phyloP scores from a whole-genome alignment of 306 rosid genomes.

The Corylus avellana region DNA sequence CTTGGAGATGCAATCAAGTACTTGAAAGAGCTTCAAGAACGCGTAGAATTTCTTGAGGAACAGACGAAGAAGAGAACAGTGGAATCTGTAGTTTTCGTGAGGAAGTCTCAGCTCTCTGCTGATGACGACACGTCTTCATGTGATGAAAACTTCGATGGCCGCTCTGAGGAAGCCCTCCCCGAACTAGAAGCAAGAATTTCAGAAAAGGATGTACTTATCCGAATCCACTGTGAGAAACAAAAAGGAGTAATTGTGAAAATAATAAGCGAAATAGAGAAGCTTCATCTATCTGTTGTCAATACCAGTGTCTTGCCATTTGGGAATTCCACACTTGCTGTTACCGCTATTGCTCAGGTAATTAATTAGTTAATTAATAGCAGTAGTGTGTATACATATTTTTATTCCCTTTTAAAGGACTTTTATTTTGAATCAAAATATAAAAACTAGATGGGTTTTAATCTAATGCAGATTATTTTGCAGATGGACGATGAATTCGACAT shows the following conservation, averaged over 20 bases:
- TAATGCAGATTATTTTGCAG: slow-evolving; percentile 35
- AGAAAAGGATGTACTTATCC: slow-evolving; percentile 60
- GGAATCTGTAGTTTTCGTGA: slow-evolving; percentile 44
- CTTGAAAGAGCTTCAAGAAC: slow-evolving; percentile 62
- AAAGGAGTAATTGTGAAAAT: slow-evolving; percentile 51
- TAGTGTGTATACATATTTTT: too few relatives aligned
- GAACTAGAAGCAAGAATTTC: slow-evolving; percentile 64
- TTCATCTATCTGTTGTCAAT: slow-evolving; percentile 39
- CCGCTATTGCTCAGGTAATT: slow-evolving; percentile 64
- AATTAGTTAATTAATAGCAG: background rate
- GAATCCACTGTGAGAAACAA: slow-evolving; percentile 56
- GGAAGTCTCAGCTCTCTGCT: slow-evolving; percentile 32
- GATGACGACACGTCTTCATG: slow-evolving; percentile 54
- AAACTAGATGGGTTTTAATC: background rate
- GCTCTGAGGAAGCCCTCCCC: slow-evolving; percentile 29
- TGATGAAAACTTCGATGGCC: slow-evolving; percentile 39
- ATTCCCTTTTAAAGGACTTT: too few relatives aligned
- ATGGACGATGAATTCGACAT: slow-evolving; percentile 50
- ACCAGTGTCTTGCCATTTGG: slow-evolving; percentile 46
- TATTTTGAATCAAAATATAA: background rate
- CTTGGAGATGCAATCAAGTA: slow-evolving; percentile 69
- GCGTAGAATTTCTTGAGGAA: slow-evolving; percentile 55
- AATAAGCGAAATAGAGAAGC: slow-evolving; percentile 50
- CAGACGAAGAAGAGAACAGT: slow-evolving; percentile 47
- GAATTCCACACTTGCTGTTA: slow-evolving; percentile 42